Percentiles rank a stretch among this genome's conserved stretches.
phyloP scores from a whole-genome alignment of 805 yeast genomes.

The Zygosaccharomyces pseudorouxii region DNA sequence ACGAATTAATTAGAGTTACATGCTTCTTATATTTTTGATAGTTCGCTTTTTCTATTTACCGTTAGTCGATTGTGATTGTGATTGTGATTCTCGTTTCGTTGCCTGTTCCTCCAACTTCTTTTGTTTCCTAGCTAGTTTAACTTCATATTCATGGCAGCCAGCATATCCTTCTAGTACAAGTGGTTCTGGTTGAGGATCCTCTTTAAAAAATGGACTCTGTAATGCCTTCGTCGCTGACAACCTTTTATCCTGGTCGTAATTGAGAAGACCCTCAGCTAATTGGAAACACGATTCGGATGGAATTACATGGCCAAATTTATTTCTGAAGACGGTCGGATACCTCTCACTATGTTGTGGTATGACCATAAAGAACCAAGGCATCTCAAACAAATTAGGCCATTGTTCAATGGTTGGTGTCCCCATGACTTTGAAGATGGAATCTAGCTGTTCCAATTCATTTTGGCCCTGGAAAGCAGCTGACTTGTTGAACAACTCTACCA shows the following conservation, averaged over 20 bases:
- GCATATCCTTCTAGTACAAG: slow-evolving; percentile 56
- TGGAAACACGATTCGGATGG: slow-evolving; percentile 54
- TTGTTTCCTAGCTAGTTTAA: slow-evolving; percentile 56
- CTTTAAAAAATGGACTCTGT: slow-evolving; percentile 62
- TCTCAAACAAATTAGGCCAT: slow-evolving; percentile 74
- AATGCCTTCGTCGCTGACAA: slow-evolving; percentile 68
- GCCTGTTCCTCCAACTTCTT: slow-evolving; percentile 21
- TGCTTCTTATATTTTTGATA: background rate
- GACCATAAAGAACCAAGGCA: slow-evolving; percentile 92
- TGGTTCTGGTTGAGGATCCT: slow-evolving; percentile 61
- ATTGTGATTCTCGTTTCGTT: slow-evolving; percentile 8
- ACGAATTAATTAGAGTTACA: background rate
- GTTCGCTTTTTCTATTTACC: slow-evolving; percentile 4
- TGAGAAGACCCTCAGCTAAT: slow-evolving; percentile 58
- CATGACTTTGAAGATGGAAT: slow-evolving; percentile 72
- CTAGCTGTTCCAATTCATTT: slow-evolving; percentile 82
- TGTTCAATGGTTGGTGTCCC: slow-evolving; percentile 72
- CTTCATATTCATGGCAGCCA: slow-evolving; percentile 96
- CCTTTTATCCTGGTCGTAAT: slow-evolving; percentile 65
- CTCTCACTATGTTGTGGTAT: slow-evolving; percentile 46
- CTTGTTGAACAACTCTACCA: slow-evolving; percentile 73
- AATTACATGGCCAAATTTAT: slow-evolving; percentile 38
- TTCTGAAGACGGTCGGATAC: slow-evolving; percentile 37
- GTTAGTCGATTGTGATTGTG: slow-evolving; percentile 3
- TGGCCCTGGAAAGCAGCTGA: slow-evolving; percentile 79